These are phyloP conservation scores for Pseudogymnoascus sp. DNA, from an alignment of 2,329 filamentous ascomycete genomes.

Conservation along the genomic window DNA sequence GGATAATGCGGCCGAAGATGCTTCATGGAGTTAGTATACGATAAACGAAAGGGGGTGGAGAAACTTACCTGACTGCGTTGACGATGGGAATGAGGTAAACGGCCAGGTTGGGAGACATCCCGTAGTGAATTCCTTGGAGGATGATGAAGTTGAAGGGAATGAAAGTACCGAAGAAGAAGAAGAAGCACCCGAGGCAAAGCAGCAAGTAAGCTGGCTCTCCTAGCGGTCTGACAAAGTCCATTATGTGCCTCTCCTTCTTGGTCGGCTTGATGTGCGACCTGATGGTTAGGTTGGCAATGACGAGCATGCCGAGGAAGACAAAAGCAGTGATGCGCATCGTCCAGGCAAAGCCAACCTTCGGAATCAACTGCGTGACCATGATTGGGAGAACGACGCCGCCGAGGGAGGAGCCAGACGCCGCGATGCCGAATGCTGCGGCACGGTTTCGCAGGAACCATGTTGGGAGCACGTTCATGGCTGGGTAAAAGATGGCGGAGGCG, in stretches of 20 bases:
- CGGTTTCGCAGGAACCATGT: slow-evolving; percentile 45
- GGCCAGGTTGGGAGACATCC: slow-evolving; percentile 41
- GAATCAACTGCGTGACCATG: slow-evolving; percentile 50
- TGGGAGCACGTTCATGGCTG: slow-evolving; percentile 34
- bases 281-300: slow-evolving; percentile 45
- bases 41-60: slow-evolving; percentile 8
- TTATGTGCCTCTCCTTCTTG: slow-evolving; percentile 28
- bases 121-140: slow-evolving; percentile 32
- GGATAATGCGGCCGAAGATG: slow-evolving; percentile 49
- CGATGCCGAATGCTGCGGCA: slow-evolving; percentile 41
- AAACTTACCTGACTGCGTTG: slow-evolving; percentile 38
- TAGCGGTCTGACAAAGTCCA: slow-evolving; percentile 33
- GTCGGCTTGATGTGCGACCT: slow-evolving; percentile 41
- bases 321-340: slow-evolving; percentile 50
- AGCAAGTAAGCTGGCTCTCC: slow-evolving; percentile 34
- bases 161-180: slow-evolving; percentile 46
- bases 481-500: slow-evolving; percentile 40
- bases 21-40: slow-evolving; percentile 22
- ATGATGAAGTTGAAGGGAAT: slow-evolving; percentile 44
- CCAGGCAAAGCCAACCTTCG: slow-evolving; percentile 48
- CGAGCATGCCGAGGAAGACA: slow-evolving; percentile 46
- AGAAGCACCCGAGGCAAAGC: slow-evolving; percentile 33
- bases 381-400: slow-evolving; percentile 55
- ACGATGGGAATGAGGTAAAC: slow-evolving; percentile 48
- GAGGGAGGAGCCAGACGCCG: slow-evolving; percentile 42